A percentile compares a stretch with the other conserved stretches of the same genome.
Evolutionary conservation across 2,329 filamentous ascomycete genomes (phyloP).

Genomic region (Nannizziopsis arthrosporioides): DNA sequence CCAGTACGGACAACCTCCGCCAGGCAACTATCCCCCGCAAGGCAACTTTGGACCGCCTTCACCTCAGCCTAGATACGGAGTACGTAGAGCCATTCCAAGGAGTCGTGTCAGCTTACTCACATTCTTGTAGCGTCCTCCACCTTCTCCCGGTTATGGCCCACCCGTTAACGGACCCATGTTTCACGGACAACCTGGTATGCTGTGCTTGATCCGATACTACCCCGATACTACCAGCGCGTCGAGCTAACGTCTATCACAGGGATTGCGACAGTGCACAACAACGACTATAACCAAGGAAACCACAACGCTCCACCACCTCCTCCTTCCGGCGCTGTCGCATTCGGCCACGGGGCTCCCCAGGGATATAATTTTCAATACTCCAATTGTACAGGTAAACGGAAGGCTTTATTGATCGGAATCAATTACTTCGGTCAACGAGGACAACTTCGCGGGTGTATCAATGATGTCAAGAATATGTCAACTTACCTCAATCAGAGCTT

Average conservation of each 20-base stretch:
- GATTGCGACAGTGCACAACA: conserved; percentile 35
- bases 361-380: conserved; percentile 84
- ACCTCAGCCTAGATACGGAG: conserved; percentile 29
- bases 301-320: conserved; percentile 53
- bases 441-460: conserved; percentile 86
- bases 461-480: conserved; percentile 96
- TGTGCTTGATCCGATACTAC: too few relatives aligned
- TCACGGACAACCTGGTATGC: conserved; percentile 30
- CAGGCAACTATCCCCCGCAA: conserved; percentile 34
- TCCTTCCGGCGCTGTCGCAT: conserved; percentile 55
- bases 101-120: neutral
- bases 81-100: conserved; percentile 19
- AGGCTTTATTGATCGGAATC: conserved; percentile 85
- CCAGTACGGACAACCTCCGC: conserved; percentile 27
- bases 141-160: conserved; percentile 10
- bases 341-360: conserved; percentile 68
- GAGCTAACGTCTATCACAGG: conserved; percentile 7
- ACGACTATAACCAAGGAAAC: conserved; percentile 47
- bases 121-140: neutral
- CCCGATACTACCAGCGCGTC: too few relatives aligned
- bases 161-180: conserved; percentile 30
- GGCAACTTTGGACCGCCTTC: conserved; percentile 37
- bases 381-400: conserved; percentile 74
- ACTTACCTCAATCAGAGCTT: conserved; percentile 78
- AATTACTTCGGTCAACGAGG: conserved; percentile 93